Conservation (phyloP, 306 rosid genomes). For the Vigna reflexopilosa region DNA sequence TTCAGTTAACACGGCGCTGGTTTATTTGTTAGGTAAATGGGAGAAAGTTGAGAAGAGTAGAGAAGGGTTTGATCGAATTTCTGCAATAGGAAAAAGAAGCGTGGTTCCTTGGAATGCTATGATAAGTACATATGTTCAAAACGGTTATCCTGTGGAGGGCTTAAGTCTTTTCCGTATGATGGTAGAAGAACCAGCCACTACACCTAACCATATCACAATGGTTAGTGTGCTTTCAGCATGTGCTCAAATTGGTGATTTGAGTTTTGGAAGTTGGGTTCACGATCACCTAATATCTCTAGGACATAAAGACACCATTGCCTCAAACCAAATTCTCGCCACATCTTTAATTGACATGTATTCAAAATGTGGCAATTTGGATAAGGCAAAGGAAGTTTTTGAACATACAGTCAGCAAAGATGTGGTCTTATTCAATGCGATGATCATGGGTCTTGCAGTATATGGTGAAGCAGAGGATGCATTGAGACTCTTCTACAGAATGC, state of each 20-base stretch:
- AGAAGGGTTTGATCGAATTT: constrained; percentile 52
- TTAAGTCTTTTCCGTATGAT: constrained; percentile 56
- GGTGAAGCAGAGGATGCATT: constrained; percentile 67
- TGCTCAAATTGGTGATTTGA: constrained; percentile 70
- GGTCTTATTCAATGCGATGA: constrained; percentile 69
- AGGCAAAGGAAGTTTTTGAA: constrained; percentile 68
- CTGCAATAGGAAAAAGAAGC: constrained; percentile 51
- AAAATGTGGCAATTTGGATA: constrained; percentile 65
- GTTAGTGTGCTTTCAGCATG: constrained; percentile 75
- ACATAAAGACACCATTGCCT: constrained; percentile 49
- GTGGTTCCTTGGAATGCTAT: constrained; percentile 69
- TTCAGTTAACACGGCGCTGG: constrained; percentile 50
- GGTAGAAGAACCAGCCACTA: constrained; percentile 46
- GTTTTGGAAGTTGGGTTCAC: constrained; percentile 66
- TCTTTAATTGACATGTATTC: constrained; percentile 73
- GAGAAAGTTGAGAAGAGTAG: constrained; percentile 57
- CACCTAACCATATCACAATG: constrained; percentile 67
- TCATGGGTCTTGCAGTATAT: constrained; percentile 74
- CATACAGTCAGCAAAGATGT: constrained; percentile 58
- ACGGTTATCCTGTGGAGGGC: constrained; percentile 63
- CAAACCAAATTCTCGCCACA: constrained; percentile 70
- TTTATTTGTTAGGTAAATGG: constrained; percentile 62
- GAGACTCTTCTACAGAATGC: constrained; percentile 56
- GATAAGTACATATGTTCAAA: constrained; percentile 65
- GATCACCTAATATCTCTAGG: constrained; percentile 54